These are phyloP conservation scores for Chenopodium suecicum DNA, from an alignment of 148 eudicot genomes.

Conservation along the genomic window DNA sequence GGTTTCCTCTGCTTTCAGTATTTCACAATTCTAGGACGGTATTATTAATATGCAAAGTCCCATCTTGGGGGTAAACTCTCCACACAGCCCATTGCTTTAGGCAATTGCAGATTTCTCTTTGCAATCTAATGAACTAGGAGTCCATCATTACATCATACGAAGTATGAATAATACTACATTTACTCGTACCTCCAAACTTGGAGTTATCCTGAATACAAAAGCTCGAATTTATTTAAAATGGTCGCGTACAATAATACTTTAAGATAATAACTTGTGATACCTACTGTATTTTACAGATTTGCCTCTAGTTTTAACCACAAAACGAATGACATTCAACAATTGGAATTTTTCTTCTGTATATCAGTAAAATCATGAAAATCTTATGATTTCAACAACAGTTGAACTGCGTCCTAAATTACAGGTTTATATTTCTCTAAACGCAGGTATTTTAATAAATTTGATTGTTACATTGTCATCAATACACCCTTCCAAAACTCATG, in stretches of 20 bases:
- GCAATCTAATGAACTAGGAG: too few relatives aligned
- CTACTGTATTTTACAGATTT: too few relatives aligned
- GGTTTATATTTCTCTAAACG: too few relatives aligned
- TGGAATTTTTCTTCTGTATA: constrained; percentile 40
- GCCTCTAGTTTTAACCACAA: neutral
- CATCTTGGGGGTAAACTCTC: too few relatives aligned
- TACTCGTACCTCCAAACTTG: neutral
- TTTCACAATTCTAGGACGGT: too few relatives aligned
- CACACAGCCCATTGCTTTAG: too few relatives aligned
- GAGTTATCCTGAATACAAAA: neutral
- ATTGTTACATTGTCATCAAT: neutral
- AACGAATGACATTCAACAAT: neutral
- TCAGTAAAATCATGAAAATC: neutral
- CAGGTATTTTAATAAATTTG: too few relatives aligned
- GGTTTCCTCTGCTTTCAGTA: neutral
- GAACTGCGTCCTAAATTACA: neutral
- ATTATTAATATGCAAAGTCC: too few relatives aligned
- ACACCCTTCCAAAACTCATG: neutral
- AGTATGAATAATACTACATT: too few relatives aligned
- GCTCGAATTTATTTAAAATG: neutral
- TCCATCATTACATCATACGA: too few relatives aligned
- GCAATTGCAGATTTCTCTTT: too few relatives aligned
- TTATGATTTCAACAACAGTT: neutral
- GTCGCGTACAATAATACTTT: neutral
- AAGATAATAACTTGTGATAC: neutral